These are phyloP conservation scores for Mortierella sp. DNA, from an alignment of 371 early-diverging fungal species.

Conservation along the genomic window DNA sequence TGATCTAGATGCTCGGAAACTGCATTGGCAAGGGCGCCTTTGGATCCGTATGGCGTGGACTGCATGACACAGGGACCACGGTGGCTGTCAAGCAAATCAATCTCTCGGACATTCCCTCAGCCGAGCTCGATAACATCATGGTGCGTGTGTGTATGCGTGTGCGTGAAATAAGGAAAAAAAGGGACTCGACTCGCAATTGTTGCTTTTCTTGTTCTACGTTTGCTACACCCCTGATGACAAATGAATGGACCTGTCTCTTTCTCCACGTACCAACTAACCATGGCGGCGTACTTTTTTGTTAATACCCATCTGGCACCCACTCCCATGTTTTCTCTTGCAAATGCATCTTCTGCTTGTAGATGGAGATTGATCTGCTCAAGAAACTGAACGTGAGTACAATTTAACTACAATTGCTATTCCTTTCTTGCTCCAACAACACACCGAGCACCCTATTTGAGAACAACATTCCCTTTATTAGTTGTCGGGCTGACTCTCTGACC, in stretches of 20 bases:
- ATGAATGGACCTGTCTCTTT: not conserved
- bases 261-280: not conserved
- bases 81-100: slow-evolving; percentile 85
- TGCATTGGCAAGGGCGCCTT: slow-evolving; percentile 88
- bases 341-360: slow-evolving; percentile 45
- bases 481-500: not conserved
- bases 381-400: slow-evolving; percentile 67
- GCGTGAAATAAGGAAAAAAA: not conserved
- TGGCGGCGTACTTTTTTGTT: not conserved
- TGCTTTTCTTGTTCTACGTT: not conserved
- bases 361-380: slow-evolving; percentile 77
- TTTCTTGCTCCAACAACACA: not conserved
- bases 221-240: slow-evolving; percentile 6
- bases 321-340: not conserved
- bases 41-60: slow-evolving; percentile 80
- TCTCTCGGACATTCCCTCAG: slow-evolving; percentile 61
- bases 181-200: not conserved
- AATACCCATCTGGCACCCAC: not conserved
- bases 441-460: not conserved
- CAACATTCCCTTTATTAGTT: not conserved
- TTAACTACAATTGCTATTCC: not conserved
- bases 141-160: slow-evolving; percentile 38
- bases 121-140: slow-evolving; percentile 70
- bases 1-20: slow-evolving; percentile 78
- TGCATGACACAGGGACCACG: slow-evolving; percentile 82